Evolutionary conservation across 1,139 yeast genomes (phyloP).

Genomic region (Hemisphaericaspora xylofermentans): DNA sequence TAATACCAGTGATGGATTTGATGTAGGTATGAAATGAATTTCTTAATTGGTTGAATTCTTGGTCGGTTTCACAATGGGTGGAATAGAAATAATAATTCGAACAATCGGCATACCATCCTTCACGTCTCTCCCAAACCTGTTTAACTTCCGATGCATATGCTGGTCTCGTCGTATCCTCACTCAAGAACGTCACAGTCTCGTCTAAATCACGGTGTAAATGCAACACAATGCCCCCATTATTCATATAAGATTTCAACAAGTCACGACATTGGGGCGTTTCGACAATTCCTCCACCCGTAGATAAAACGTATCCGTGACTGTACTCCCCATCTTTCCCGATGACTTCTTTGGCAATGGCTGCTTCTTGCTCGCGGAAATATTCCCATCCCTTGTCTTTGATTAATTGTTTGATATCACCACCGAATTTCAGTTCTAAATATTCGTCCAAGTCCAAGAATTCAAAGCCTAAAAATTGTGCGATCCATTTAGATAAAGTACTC

Average conservation of each 20-base stretch:
- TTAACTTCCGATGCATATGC: slow-evolving; percentile 77
- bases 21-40: slow-evolving; percentile 60
- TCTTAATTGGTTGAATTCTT: slow-evolving; percentile 58
- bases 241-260: slow-evolving; percentile 53
- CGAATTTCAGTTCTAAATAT: slow-evolving; percentile 57
- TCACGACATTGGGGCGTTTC: slow-evolving; percentile 72
- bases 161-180: slow-evolving; percentile 81
- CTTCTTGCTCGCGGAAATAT: slow-evolving; percentile 71
- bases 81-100: slow-evolving; percentile 79
- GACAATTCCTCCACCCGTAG: slow-evolving; percentile 97
- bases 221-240: slow-evolving; percentile 71
- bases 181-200: slow-evolving; percentile 73
- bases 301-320: slow-evolving; percentile 64
- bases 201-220: slow-evolving; percentile 88
- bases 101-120: slow-evolving; percentile 75
- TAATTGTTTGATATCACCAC: slow-evolving; percentile 61
- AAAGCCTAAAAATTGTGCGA: slow-evolving; percentile 71
- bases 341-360: slow-evolving; percentile 53
- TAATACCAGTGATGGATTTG: slow-evolving; percentile 63
- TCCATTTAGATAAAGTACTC: slow-evolving; percentile 80
- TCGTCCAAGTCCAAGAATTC: slow-evolving; percentile 76
- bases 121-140: slow-evolving; percentile 82
- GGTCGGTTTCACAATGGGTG: slow-evolving; percentile 59
- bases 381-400: slow-evolving; percentile 83
- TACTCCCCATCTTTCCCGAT: slow-evolving; percentile 34